Percentiles rank a stretch among this genome's conserved stretches.
Conservation (phyloP, 345 rosid genomes). For the Combretum micranthum region DNA sequence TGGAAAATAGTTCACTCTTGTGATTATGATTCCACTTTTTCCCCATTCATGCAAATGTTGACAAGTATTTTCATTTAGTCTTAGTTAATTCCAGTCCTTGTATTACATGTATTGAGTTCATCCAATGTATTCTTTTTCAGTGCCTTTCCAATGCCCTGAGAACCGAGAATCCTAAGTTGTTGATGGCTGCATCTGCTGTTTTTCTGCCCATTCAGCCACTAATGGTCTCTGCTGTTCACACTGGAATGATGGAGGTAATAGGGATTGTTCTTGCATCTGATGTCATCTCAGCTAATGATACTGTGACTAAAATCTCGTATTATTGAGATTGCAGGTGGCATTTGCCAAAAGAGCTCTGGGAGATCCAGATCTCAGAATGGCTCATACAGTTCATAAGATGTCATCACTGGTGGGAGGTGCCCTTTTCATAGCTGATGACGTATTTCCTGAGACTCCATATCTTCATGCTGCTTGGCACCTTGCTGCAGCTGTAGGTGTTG, state of each 20-base stretch:
- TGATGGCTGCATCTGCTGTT: slow-evolving; percentile 92
- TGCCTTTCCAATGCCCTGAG: slow-evolving; percentile 82
- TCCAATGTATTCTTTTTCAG: slow-evolving; percentile 27
- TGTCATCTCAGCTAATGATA: too few relatives aligned
- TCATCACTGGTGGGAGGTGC: slow-evolving; percentile 80
- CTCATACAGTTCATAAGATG: slow-evolving; percentile 76
- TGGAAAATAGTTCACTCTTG: too few relatives aligned
- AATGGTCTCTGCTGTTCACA: slow-evolving; percentile 88
- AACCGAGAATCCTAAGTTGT: slow-evolving; percentile 81
- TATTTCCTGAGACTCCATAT: slow-evolving; percentile 64
- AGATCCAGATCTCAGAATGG: slow-evolving; percentile 74
- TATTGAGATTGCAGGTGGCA: slow-evolving; percentile 44
- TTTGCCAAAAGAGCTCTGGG: slow-evolving; percentile 70
- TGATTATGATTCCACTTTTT: too few relatives aligned
- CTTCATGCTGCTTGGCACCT: slow-evolving; percentile 98
- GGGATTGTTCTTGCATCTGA: slow-evolving; percentile 3
- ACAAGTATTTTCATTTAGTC: too few relatives aligned
- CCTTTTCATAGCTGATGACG: slow-evolving; percentile 82
- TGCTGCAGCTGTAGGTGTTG: slow-evolving; percentile 87
- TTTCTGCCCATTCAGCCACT: slow-evolving; percentile 82
- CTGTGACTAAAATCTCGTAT: not conserved
- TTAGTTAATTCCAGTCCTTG: not conserved
- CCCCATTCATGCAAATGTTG: too few relatives aligned
- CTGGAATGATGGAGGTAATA: slow-evolving; percentile 93
- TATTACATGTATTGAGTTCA: not conserved